Base-by-base conservation (phyloP, 192 early-diverging fungal species). In the Gigaspora rosea region DNA sequence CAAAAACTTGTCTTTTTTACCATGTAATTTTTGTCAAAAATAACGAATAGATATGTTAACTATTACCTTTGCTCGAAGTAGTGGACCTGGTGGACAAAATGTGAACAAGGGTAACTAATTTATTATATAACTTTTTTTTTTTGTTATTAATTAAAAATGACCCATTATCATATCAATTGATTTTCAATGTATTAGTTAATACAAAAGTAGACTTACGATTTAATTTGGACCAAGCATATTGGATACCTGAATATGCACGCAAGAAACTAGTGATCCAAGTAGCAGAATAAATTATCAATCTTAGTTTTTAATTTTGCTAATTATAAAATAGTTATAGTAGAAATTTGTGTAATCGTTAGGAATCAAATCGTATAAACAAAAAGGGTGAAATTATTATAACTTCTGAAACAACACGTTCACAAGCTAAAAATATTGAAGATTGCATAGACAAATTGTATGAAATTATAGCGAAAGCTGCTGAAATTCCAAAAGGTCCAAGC, bases 71-170 rank as follows among this genome's bases (percentile, higher is more conserved):
- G 84, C 88, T 49, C 86, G 94, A 73, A 90, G 91, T 79, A 88
- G 94, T 79, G 95, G 94, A 6, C 93, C 95, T 12, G 95, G 95
- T 33, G 95, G 95, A 22, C 94, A 97, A 78, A 95, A 97, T 79
- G 95, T 97, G 46, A 97, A 97, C 86, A 97, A 97, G 88, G 88
- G 92, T 90, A 82, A 56, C 57, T 58, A 11, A 8, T n/a, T 35
- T 16, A 35, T 9, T 20, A 50, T 8, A 5, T 8, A 36, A 32
- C 4, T 22, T n/a, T 35, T 51, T 33, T 72, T 72, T 27, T 41
- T 54, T 18, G 4, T 47, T 69, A 49, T 59, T 16, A 35, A 61
- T 50, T 51, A 16, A 54, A 13, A 11, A 32, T 52, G 18, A 0
- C 12, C 8, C 27, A 20, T 32, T 79, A 27, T 64, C 27, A 67